Base-by-base conservation (phyloP, 371 early-diverging fungal genomes). In the Mucor indicus region DNA sequence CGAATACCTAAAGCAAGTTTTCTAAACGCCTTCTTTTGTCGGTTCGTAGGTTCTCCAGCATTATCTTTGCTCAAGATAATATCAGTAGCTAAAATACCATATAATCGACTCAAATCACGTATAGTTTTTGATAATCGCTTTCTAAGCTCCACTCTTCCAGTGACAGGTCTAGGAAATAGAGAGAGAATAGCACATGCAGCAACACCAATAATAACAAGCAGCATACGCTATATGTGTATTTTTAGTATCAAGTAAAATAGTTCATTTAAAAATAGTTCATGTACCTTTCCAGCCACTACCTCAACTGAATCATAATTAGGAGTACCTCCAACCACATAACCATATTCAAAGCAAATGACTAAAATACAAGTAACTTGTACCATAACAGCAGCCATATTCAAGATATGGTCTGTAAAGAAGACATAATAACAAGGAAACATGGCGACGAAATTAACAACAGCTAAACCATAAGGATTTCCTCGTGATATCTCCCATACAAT, bases 241-340 rank as follows among this genome's bases (percentile, higher is more conserved):
- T 6, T 13, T 19, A 37, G 12, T 21, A 23, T 36, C 11, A 22
- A 20, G 4, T 45, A 13, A 7, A n/a, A 2, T 2, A 32, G 20
- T 21, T 11, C 27, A 16, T 22, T 22, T 11, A 35, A 25, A 10
- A 36, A 1, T 25, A 10, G 16, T 4, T 31, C 22, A 17, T 23
- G 32, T 70, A 74, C 75, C 67, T 70, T 74, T 41, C 75, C 75
- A 5, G 75, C 71, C 4, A 74, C 52, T 4, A 59, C 50, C 44
- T 62, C 71, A 3, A 68, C 66, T 15, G 50, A 49, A 21, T 68
- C 65, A 46, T 53, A 40, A 3, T 17, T 32, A 8, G 41, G n/a
- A 10, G 37, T n/a, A n/a, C 54, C 62, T 3, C 53, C 44, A 1
- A 50, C 36, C 1, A 53, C 53, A 39, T 55, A 65, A 16, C 66